Evolutionary conservation across 441 rosid genomes (phyloP).

Genomic region (Aquilaria agallochum): DNA sequence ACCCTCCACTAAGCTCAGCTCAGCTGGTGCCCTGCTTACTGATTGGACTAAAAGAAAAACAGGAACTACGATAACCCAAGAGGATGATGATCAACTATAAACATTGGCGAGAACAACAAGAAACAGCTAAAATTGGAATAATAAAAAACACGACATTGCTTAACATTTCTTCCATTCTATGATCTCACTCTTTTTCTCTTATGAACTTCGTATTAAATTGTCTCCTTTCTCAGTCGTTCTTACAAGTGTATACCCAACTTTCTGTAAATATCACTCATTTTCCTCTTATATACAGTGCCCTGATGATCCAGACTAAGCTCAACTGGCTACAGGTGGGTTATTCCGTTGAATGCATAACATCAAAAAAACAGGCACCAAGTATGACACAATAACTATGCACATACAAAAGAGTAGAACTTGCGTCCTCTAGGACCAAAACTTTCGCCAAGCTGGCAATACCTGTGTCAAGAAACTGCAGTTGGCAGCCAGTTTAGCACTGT

Average conservation of each 20-base stretch:
- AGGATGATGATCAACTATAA: no score
- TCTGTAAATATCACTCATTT: conserved; percentile 28
- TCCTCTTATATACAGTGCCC: conserved; percentile 56
- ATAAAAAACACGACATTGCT: no score
- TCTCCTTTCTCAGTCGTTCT: conserved; percentile 21
- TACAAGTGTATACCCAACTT: conserved; percentile 36
- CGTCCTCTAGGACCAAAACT: conserved; percentile 48
- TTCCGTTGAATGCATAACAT: conserved; percentile 24
- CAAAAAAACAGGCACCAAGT: conserved; percentile 24
- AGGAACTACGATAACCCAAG: no score
- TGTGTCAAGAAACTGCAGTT: conserved; percentile 22
- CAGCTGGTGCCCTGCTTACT: no score
- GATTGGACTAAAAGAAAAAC: no score
- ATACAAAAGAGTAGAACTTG: conserved; percentile 27
- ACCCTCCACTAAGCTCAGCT: no score
- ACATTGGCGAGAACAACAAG: no score
- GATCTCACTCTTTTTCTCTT: no score
- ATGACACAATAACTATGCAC: conserved; percentile 20
- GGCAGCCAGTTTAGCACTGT: conserved; percentile 45
- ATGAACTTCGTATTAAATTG: no score
- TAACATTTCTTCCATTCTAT: no score
- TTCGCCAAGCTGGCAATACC: conserved; percentile 51
- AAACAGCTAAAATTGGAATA: no score
- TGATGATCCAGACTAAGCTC: conserved; percentile 29
- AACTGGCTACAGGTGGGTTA: conserved; percentile 35